Percentiles rank a stretch among this genome's conserved stretches.
phyloP scores from a whole-genome alignment of 2,329 filamentous ascomycete genomes.

The Diaporthe aspalathi region DNA sequence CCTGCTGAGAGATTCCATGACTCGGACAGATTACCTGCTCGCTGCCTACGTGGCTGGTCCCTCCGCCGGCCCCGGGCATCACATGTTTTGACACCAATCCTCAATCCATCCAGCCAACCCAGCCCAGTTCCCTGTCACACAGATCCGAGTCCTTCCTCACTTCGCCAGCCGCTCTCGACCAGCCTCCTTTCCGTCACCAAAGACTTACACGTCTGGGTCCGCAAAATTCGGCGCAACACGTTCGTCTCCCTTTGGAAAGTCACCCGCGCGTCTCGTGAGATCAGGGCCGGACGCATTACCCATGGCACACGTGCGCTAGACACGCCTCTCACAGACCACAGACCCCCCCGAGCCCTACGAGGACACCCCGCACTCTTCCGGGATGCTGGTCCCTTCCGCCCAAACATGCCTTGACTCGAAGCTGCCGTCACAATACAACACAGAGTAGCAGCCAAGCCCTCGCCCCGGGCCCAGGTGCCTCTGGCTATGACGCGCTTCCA shows the following conservation, averaged over 20 bases:
- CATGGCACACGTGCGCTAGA: not conserved
- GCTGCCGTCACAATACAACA: not conserved
- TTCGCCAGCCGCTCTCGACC: not conserved
- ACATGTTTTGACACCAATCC: conserved; percentile 19
- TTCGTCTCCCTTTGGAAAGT: no score
- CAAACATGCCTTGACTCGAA: conserved; percentile 16
- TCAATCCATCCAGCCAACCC: not conserved
- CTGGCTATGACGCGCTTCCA: conserved; percentile 5
- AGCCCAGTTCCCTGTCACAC: not conserved
- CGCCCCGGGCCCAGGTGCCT: not conserved
- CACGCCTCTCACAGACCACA: not conserved
- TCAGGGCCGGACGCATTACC: not conserved
- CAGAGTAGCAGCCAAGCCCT: conserved; percentile 22
- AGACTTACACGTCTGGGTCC: not conserved
- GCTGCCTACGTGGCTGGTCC: not conserved
- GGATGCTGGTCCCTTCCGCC: not conserved
- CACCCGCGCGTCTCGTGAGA: not conserved
- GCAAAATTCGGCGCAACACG: not conserved
- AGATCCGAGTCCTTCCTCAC: not conserved
- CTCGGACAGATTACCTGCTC: conserved; percentile 10
- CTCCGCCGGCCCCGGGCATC: not conserved
- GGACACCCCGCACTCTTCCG: not conserved
- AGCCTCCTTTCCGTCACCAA: not conserved
- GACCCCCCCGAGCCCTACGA: not conserved
- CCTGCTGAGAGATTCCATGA: not conserved